Conservation (phyloP, 139 green algal species). For the Gonium pectorale region DNA sequence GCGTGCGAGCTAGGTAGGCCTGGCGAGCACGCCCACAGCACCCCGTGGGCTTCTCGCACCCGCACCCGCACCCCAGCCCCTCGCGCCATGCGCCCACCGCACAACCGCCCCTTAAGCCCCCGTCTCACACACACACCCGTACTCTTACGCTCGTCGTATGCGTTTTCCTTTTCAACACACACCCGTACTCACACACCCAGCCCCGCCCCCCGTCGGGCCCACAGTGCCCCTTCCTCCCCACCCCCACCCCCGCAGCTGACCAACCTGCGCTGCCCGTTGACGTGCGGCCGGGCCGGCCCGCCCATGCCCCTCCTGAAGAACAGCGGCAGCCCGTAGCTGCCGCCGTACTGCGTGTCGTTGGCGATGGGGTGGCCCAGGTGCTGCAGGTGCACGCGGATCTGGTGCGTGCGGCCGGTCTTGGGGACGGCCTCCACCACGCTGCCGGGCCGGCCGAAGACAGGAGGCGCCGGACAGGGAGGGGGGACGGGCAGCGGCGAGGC, state of each 20-base stretch:
- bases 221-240: neutral
- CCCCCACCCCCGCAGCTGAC: neutral
- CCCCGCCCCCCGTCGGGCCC: neutral
- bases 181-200: neutral
- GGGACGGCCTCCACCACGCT: conserved; percentile 58
- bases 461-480: too few relatives aligned
- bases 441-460: too few relatives aligned
- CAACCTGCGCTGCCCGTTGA: conserved; percentile 37
- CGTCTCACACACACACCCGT: too few relatives aligned
- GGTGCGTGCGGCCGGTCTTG: conserved; percentile 77
- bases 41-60: too few relatives aligned
- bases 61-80: too few relatives aligned
- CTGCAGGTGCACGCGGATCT: conserved; percentile 84
- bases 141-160: too few relatives aligned
- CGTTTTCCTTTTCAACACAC: neutral
- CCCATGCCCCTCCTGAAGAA: conserved; percentile 49
- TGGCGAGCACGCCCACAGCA: too few relatives aligned
- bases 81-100: too few relatives aligned
- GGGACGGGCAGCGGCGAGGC: too few relatives aligned
- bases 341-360: conserved; percentile 81
- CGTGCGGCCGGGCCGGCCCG: conserved; percentile 33
- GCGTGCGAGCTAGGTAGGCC: too few relatives aligned
- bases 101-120: too few relatives aligned
- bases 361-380: conserved; percentile 76
- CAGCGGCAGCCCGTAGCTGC: conserved; percentile 47